These are phyloP conservation scores for Dictyostelium gargantuum DNA, from an alignment of 208 protist species.

Conservation along the genomic window DNA sequence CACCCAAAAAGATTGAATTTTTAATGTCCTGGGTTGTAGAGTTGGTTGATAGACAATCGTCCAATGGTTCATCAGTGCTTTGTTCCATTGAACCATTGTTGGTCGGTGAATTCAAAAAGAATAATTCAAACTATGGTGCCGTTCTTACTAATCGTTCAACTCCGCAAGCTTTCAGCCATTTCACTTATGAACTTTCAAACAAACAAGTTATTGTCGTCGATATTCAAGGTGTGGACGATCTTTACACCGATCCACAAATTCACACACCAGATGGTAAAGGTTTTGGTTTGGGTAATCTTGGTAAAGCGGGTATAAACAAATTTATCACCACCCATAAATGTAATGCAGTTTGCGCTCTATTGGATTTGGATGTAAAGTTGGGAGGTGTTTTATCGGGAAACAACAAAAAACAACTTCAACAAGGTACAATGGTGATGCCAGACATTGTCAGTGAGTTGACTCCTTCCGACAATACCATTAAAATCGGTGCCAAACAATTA, in stretches of 20 bases:
- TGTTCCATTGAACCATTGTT: slow-evolving; percentile 51
- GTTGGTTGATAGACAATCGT: slow-evolving; percentile 34
- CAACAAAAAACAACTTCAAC: slow-evolving; percentile 35
- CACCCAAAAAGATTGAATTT: slow-evolving; percentile 80
- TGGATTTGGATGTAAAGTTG: slow-evolving; percentile 46
- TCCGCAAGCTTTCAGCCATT: slow-evolving; percentile 86
- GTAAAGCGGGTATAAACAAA: slow-evolving; percentile 69
- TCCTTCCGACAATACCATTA: background rate
- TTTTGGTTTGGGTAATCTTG: slow-evolving; percentile 77
- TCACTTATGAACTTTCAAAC: slow-evolving; percentile 73
- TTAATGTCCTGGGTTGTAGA: slow-evolving; percentile 71
- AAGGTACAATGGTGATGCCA: slow-evolving; percentile 56
- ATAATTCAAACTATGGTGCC: slow-evolving; percentile 59
- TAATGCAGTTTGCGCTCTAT: slow-evolving; percentile 73
- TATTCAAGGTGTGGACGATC: slow-evolving; percentile 82
- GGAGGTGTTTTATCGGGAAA: background rate
- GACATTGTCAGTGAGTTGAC: background rate
- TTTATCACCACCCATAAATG: slow-evolving; percentile 78
- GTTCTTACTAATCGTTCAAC: slow-evolving; percentile 75
- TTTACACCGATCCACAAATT: slow-evolving; percentile 81
- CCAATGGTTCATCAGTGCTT: background rate
- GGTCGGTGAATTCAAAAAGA: slow-evolving; percentile 62
- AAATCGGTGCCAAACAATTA: slow-evolving; percentile 9
- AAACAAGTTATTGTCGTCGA: slow-evolving; percentile 73
- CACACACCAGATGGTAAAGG: slow-evolving; percentile 69